A percentile compares a stretch with the other conserved stretches of the same genome.
Conservation (phyloP, 2,329 filamentous ascomycete species). For the Neospermospora avenae region DNA sequence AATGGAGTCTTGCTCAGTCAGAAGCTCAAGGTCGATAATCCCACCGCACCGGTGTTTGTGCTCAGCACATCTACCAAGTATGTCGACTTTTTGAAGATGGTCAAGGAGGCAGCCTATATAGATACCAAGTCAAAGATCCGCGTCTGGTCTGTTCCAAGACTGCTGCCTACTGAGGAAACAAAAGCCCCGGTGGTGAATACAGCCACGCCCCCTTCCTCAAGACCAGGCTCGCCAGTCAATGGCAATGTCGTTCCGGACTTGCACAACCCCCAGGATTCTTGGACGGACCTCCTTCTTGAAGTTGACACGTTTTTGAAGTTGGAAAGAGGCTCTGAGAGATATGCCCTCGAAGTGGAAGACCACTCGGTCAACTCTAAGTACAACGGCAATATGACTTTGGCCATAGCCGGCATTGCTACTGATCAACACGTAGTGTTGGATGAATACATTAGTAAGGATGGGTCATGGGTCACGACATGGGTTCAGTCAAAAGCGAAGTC, state of each 20-base stretch:
- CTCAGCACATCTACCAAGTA: slow-evolving; percentile 68
- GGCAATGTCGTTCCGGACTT: neutral
- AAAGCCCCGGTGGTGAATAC: slow-evolving; percentile 41
- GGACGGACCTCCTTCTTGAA: slow-evolving; percentile 44
- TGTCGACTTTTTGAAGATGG: slow-evolving; percentile 70
- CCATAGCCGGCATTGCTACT: slow-evolving; percentile 63
- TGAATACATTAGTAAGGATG: slow-evolving; percentile 61
- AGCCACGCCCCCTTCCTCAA: slow-evolving; percentile 38
- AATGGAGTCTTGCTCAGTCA: slow-evolving; percentile 56
- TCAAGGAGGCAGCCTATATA: slow-evolving; percentile 67
- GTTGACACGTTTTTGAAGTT: slow-evolving; percentile 61
- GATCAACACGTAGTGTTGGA: slow-evolving; percentile 81
- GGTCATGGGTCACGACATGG: slow-evolving; percentile 52
- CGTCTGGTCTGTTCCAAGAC: slow-evolving; percentile 41
- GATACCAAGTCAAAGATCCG: slow-evolving; percentile 70
- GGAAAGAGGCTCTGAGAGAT: slow-evolving; percentile 59
- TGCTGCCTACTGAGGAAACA: slow-evolving; percentile 28
- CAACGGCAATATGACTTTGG: slow-evolving; percentile 69
- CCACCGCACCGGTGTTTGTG: slow-evolving; percentile 62
- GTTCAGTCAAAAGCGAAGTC: slow-evolving; percentile 25
- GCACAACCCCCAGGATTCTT: slow-evolving; percentile 36
- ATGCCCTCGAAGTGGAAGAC: slow-evolving; percentile 63
- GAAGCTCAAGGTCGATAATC: slow-evolving; percentile 56
- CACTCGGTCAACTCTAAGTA: slow-evolving; percentile 70
- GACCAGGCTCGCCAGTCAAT: slow-evolving; percentile 29